Evolutionary conservation across 495 filamentous ascomycete species (phyloP).

Genomic region (Penicillium cosmopolitanum): DNA sequence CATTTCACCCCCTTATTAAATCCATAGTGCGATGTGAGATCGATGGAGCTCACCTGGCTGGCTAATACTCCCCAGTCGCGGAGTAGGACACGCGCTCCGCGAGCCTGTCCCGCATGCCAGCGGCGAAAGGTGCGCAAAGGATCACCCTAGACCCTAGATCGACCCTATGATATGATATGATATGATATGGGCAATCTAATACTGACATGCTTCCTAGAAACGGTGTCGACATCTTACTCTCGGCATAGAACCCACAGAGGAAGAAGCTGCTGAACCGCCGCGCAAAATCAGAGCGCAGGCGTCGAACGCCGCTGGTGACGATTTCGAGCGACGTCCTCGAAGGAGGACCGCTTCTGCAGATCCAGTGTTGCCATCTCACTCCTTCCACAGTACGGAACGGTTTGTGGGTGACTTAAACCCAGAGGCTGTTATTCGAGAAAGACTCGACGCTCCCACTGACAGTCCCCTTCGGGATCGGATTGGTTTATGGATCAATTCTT

Average conservation of each 20-base stretch:
- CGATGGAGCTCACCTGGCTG: constrained; percentile 47
- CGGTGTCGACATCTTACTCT: constrained; percentile 36
- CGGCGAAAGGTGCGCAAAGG: constrained; percentile 33
- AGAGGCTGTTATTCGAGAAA: constrained; percentile 49
- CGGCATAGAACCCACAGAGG: constrained; percentile 18
- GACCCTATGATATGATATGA: too few relatives aligned
- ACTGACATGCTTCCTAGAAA: constrained; percentile 30
- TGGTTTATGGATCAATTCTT: constrained; percentile 50
- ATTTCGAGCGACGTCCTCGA: constrained; percentile 8
- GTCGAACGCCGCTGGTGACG: background rate
- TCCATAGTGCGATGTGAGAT: background rate
- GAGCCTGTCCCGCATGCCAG: constrained; percentile 41
- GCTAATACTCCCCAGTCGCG: constrained; percentile 41
- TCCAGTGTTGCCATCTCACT: constrained; percentile 7
- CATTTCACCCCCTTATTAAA: background rate
- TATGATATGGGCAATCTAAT: background rate
- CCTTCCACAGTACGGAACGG: constrained; percentile 33
- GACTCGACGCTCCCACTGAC: constrained; percentile 32
- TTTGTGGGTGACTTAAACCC: constrained; percentile 56
- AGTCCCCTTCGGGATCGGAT: constrained; percentile 42
- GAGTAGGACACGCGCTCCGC: constrained; percentile 36
- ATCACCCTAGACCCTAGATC: background rate
- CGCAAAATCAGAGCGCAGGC: constrained; percentile 4
- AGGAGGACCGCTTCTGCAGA: constrained; percentile 10
- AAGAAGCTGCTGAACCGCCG: constrained; percentile 8